Evolutionary conservation across 306 rosid species (phyloP).

Genomic region (Fagus sylvatica): DNA sequence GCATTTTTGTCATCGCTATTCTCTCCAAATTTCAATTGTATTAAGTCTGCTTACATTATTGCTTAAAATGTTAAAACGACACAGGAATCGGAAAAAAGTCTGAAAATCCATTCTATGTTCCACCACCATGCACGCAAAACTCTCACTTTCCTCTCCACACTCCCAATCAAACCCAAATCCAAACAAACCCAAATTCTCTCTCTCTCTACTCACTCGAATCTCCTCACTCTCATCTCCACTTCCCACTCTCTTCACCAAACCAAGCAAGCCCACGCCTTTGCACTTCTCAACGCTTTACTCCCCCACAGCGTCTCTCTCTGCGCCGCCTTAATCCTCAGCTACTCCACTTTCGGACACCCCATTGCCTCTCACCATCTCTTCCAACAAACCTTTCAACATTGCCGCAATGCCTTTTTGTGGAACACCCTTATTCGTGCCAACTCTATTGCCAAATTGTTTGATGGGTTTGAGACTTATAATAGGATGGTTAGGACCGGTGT

Average conservation of each 20-base stretch:
- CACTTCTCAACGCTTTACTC: constrained; percentile 55
- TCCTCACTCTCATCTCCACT: constrained; percentile 8
- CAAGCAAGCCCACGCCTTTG: constrained; percentile 70
- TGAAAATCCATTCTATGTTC: constrained; percentile 28
- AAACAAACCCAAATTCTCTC: constrained; percentile 23
- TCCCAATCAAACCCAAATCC: not conserved
- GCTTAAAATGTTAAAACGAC: too few species aligned
- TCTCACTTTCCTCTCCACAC: constrained; percentile 10
- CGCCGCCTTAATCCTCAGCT: constrained; percentile 73
- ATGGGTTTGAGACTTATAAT: constrained; percentile 59
- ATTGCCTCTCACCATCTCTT: constrained; percentile 46
- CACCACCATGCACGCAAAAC: constrained; percentile 31
- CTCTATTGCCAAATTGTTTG: constrained; percentile 48
- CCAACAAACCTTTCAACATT: constrained; percentile 36
- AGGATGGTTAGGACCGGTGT: constrained; percentile 58
- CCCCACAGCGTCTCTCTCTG: constrained; percentile 68
- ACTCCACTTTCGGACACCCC: constrained; percentile 54
- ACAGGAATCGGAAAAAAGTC: too few species aligned
- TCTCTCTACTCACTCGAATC: not conserved
- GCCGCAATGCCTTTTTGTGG: constrained; percentile 69
- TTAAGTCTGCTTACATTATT: too few species aligned
- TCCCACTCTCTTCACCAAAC: constrained; percentile 54
- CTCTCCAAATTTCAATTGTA: too few species aligned
- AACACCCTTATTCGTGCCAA: constrained; percentile 73
- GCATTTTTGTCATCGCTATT: too few species aligned